Conservation (phyloP, 169 alveolate genomes). For the Plasmodium blacklocki region DNA sequence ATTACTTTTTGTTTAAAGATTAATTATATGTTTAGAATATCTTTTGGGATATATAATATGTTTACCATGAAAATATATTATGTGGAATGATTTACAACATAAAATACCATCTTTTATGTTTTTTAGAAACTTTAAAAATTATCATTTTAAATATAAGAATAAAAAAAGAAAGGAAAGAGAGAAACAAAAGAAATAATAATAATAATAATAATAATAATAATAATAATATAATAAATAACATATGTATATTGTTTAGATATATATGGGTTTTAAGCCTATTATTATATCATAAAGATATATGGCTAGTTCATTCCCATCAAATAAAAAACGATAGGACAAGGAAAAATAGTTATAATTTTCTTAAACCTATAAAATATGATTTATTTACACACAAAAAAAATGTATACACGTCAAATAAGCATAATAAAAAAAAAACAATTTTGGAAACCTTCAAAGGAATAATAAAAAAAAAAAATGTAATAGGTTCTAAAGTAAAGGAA, state of each 20-base stretch:
- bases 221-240: background rate
- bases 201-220: conserved; percentile 21
- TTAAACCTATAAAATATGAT: background rate
- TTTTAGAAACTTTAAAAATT: background rate
- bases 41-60: conserved; percentile 1
- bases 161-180: too few relatives aligned
- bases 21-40: background rate
- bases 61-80: conserved; percentile 5
- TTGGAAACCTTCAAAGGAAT: background rate
- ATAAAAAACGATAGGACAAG: background rate
- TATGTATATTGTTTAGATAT: background rate
- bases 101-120: background rate
- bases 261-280: background rate
- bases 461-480: background rate
- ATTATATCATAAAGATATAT: background rate
- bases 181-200: background rate
- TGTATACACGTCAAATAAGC: background rate
- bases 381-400: background rate
- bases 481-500: background rate
- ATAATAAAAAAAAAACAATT: background rate
- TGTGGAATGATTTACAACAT: conserved; percentile 14
- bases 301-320: background rate
- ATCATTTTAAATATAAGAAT: too few relatives aligned
- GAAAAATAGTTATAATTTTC: conserved; percentile 1
- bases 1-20: too few relatives aligned